These are phyloP conservation scores for Pecoramyces ruminantium DNA, from an alignment of 192 early-diverging fungal species.

Conservation along the genomic window DNA sequence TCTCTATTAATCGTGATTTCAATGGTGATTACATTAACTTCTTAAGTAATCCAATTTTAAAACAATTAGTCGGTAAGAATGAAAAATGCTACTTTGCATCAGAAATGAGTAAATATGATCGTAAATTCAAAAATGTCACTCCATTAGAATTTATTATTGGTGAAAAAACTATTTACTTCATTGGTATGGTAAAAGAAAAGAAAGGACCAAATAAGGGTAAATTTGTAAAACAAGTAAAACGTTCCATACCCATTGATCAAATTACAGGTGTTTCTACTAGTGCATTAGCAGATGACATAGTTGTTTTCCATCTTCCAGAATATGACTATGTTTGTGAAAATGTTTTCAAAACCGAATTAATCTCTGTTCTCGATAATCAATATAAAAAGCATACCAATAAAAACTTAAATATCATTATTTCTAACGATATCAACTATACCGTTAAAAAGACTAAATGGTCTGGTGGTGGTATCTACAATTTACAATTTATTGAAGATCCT, in stretches of 20 bases:
- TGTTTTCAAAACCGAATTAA: constrained; percentile 37
- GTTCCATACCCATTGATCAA: constrained; percentile 21
- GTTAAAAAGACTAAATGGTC: constrained; percentile 28
- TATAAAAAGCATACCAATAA: constrained; percentile 12
- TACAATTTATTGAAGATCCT: background rate
- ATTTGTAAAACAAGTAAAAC: constrained; percentile 34
- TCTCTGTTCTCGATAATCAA: constrained; percentile 25
- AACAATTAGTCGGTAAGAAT: constrained; percentile 36
- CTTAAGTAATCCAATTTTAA: constrained; percentile 33
- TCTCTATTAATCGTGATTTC: constrained; percentile 73
- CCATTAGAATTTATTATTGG: constrained; percentile 26
- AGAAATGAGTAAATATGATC: constrained; percentile 31
- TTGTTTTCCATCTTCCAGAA: constrained; percentile 33
- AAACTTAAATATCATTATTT: constrained; percentile 14
- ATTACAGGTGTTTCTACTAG: constrained; percentile 24
- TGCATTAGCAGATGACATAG: constrained; percentile 27
- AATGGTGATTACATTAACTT: constrained; percentile 75
- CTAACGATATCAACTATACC: constrained; percentile 29
- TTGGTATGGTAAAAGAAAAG: constrained; percentile 34
- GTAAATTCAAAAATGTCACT: constrained; percentile 28
- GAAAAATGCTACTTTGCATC: constrained; percentile 31
- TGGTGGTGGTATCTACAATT: background rate
- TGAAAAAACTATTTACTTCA: constrained; percentile 23
- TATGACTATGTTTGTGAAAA: constrained; percentile 38
- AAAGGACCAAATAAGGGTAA: constrained; percentile 40